phyloP scores from a whole-genome alignment of 208 protist genomes.

The Sergeia podlipaevii region DNA sequence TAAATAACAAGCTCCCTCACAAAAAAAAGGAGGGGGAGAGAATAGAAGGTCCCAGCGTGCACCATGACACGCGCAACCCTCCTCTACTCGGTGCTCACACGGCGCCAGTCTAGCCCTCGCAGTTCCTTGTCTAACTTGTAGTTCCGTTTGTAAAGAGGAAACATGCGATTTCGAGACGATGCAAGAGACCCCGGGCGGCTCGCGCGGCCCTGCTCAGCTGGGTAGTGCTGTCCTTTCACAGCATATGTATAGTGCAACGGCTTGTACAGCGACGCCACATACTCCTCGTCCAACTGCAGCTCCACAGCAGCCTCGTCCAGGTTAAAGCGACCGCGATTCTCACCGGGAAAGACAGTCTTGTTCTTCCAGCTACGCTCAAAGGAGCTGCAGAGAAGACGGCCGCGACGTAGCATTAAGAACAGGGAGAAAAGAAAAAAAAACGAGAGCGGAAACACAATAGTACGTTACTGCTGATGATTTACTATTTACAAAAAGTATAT shows the following conservation, averaged over 20 bases:
- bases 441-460: not conserved
- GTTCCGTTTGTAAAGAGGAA: conserved; percentile 71
- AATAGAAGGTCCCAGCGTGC: not conserved
- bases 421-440: not conserved
- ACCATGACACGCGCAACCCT: not conserved
- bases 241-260: conserved; percentile 78
- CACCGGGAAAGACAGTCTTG: conserved; percentile 44
- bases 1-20: not conserved
- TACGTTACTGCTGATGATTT: too few relatives aligned
- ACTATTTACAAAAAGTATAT: too few relatives aligned
- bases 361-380: conserved; percentile 55
- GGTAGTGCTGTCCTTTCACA: conserved; percentile 78
- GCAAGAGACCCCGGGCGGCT: conserved; percentile 66
- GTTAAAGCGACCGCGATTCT: conserved; percentile 81
- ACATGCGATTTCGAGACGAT: conserved; percentile 63
- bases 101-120: conserved; percentile 38
- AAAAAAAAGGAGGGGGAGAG: not conserved
- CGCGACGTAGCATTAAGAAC: conserved; percentile 14
- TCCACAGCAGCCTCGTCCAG: conserved; percentile 72
- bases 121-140: conserved; percentile 50
- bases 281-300: conserved; percentile 70
- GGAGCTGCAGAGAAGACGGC: conserved; percentile 21
- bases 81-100: conserved; percentile 60
- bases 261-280: conserved; percentile 77
- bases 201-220: conserved; percentile 65